phyloP scores from a whole-genome alignment of 495 filamentous ascomycete genomes.

The Lasiosphaeria hispida region DNA sequence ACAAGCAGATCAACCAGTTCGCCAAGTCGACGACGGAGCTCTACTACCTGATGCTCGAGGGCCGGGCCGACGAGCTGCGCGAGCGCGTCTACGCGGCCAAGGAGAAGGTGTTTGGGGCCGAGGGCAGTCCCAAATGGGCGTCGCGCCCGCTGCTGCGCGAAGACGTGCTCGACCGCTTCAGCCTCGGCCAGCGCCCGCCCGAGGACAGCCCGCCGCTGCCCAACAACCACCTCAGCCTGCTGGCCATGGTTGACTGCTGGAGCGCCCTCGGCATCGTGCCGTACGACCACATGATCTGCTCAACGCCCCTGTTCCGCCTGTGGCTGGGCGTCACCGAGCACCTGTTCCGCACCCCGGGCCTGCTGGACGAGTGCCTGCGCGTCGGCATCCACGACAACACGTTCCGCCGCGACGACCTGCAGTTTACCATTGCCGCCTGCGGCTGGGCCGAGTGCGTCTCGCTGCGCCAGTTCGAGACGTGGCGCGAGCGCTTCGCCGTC shows the following conservation, averaged over 20 bases:
- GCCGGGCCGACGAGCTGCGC: constrained; percentile 75
- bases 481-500: constrained; percentile 81
- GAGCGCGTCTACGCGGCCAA: constrained; percentile 74
- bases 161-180: constrained; percentile 84
- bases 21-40: constrained; percentile 88
- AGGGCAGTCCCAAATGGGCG: constrained; percentile 44
- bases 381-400: constrained; percentile 84
- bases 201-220: constrained; percentile 58
- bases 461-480: constrained; percentile 86
- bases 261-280: constrained; percentile 87
- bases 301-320: constrained; percentile 94
- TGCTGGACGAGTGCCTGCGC: constrained; percentile 81
- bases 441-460: constrained; percentile 93
- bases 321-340: constrained; percentile 98
- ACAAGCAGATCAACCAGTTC: constrained; percentile 90
- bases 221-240: constrained; percentile 88
- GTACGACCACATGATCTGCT: constrained; percentile 99
- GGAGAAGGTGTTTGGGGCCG: constrained; percentile 71
- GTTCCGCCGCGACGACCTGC: constrained; percentile 87
- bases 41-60: constrained; percentile 92
- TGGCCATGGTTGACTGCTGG: constrained; percentile 99
- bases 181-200: constrained; percentile 54
- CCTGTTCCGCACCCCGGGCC: constrained; percentile 78
- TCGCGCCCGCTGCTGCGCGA: constrained; percentile 72
- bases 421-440: constrained; percentile 94